Evolutionary conservation across 257 asterid species (phyloP).

Genomic region (Forsythia viridissima): DNA sequence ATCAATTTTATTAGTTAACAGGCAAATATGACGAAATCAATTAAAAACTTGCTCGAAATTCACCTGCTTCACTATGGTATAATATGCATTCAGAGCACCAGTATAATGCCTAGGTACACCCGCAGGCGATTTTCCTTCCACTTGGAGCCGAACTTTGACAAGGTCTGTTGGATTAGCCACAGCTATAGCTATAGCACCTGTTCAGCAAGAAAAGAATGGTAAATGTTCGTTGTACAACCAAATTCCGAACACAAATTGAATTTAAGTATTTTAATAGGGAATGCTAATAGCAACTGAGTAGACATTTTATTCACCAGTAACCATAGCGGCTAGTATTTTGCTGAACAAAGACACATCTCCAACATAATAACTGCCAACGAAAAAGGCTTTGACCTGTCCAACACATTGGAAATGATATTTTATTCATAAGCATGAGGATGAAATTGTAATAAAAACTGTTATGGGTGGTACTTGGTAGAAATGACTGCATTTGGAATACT

Average conservation of each 20-base stretch:
- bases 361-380: conserved; percentile 53
- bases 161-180: conserved; percentile 99
- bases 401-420: conserved; percentile 14
- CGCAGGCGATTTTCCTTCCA: conserved; percentile 76
- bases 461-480: neutral
- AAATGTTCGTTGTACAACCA: conserved; percentile 7
- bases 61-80: conserved; percentile 77
- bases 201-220: conserved; percentile 22
- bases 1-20: conserved; percentile 31
- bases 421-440: conserved; percentile 7
- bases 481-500: conserved; percentile 31
- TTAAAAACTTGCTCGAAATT: conserved; percentile 20
- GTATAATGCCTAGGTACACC: conserved; percentile 72
- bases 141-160: conserved; percentile 93
- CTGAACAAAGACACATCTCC: conserved; percentile 68
- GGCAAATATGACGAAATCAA: conserved; percentile 21
- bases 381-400: conserved; percentile 67
- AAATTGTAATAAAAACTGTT: conserved; percentile 3
- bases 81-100: conserved; percentile 89
- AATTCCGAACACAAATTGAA: neutral
- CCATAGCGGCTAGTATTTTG: conserved; percentile 79
- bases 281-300: neutral
- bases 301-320: conserved; percentile 64
- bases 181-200: conserved; percentile 91
- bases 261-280: conserved; percentile 1